phyloP scores from a whole-genome alignment of 768 basidiomycete species.

The Serendipita indica region DNA sequence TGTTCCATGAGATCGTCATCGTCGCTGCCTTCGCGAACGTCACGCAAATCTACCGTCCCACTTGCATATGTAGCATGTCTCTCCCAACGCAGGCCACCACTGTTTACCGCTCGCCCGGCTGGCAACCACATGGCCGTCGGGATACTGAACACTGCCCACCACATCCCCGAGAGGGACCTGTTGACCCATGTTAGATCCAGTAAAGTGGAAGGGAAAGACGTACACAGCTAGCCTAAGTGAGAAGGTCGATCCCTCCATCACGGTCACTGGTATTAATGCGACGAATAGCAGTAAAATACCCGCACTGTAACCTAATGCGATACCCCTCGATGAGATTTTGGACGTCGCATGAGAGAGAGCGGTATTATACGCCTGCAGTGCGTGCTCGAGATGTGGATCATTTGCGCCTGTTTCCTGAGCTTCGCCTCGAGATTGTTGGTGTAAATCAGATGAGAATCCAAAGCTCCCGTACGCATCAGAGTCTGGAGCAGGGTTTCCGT shows the following conservation, averaged over 20 bases:
- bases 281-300: slow-evolving; percentile 66
- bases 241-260: slow-evolving; percentile 58
- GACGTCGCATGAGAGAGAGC: slow-evolving; percentile 61
- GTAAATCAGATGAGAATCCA: neutral
- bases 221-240: slow-evolving; percentile 69
- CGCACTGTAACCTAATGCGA: slow-evolving; percentile 72
- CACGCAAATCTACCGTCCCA: neutral
- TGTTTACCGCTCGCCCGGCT: slow-evolving; percentile 17
- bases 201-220: too few species aligned
- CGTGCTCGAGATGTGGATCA: slow-evolving; percentile 2
- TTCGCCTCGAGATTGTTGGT: neutral
- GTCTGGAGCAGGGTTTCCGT: neutral
- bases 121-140: slow-evolving; percentile 69
- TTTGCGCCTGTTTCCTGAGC: neutral
- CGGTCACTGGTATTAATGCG: slow-evolving; percentile 62
- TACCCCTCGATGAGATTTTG: slow-evolving; percentile 70
- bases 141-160: slow-evolving; percentile 76
- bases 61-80: neutral
- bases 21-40: slow-evolving; percentile 5
- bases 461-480: neutral
- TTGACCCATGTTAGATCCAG: too few species aligned
- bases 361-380: slow-evolving; percentile 34
- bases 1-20: slow-evolving; percentile 14
- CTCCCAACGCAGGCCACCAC: slow-evolving; percentile 9
- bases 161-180: slow-evolving; percentile 68